Conservation (phyloP, 768 basidiomycete species). For the Holtermanniella nyarrowii region DNA sequence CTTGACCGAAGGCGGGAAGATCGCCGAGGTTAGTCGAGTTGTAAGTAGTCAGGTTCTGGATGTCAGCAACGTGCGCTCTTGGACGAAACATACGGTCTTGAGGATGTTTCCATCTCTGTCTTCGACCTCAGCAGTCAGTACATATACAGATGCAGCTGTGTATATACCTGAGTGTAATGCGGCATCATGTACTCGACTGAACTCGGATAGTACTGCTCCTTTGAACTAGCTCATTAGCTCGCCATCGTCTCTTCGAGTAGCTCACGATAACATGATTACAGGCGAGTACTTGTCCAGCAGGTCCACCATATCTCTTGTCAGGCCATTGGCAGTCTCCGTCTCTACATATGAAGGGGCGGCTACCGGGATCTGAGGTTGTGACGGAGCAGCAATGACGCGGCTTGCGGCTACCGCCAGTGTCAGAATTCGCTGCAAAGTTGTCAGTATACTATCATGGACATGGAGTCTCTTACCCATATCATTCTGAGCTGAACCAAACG, state of each 20-base stretch:
- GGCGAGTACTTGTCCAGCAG: slow-evolving; percentile 26
- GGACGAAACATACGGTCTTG: not conserved
- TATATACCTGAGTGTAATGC: slow-evolving; percentile 21
- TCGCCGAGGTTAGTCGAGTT: slow-evolving; percentile 11
- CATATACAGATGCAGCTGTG: slow-evolving; percentile 1
- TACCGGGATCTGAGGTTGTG: no score
- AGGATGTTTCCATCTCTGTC: not conserved
- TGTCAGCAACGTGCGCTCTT: not conserved
- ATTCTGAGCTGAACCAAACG: no score
- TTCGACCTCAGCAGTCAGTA: slow-evolving; percentile 4
- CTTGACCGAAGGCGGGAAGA: slow-evolving; percentile 6
- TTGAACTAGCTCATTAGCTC: slow-evolving; percentile 1
- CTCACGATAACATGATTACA: slow-evolving; percentile 25
- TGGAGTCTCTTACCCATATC: no score
- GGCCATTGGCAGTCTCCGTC: not conserved
- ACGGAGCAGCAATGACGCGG: no score
- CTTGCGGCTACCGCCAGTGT: no score
- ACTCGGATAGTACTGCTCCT: slow-evolving; percentile 26
- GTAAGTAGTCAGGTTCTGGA: slow-evolving; percentile 8
- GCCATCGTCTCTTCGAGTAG: not conserved
- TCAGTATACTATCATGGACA: no score
- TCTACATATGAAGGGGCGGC: no score
- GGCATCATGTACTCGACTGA: slow-evolving; percentile 34
- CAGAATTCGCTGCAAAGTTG: no score
- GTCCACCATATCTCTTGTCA: slow-evolving; percentile 8